Evolutionary conservation across 371 early-diverging fungal species (phyloP), one percentile per base, ranked within the genome.

Genomic region (Syncephalis fuscata): DNA sequence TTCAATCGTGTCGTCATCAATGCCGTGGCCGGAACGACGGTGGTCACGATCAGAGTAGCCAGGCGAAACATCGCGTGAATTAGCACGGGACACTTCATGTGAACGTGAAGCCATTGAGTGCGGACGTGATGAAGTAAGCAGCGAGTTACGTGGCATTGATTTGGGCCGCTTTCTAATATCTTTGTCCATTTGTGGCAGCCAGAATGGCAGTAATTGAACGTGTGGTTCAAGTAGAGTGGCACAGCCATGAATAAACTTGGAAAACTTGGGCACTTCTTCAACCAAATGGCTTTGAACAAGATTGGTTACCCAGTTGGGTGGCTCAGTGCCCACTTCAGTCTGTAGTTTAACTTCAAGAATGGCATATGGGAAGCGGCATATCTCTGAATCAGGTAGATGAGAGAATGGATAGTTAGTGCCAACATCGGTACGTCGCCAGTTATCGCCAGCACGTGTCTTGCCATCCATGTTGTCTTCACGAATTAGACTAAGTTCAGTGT

Each of bases 301-400:
- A 47, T 94, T 89, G 4, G 74, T 63, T 32, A 98, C 91, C 99
- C 99, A 99, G 49, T 80, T 74, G 2, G 97, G 95, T 8, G 90
- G 85, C 42, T 77, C 78, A 23, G 82, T 80, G 32, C 93, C 95
- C 8, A 78, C 70, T 32, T 79, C 75, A 14, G 90, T 82, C 59
- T 96, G 92, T 41, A 98, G 73, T 67, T 99, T 99, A 57, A 99
- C 90, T 61, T 99, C 99, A 39, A 99, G 76, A 21, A 99, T 79
- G 14, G 98, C 98, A 60, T 96, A 96, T 22, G 98, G 99, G 69
- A 98, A 99, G 38, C 80, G 67, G 44, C 78, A 76, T 39, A 94
- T 76, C 42, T 98, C 98, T 10, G 65, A 71, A 14, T 80, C 81
- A 20, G 72, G 67, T 25, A 97, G 66, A 55, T 93, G 80, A 21